Evolutionary conservation across 164 flowering plant genomes (phyloP), one percentile per base, ranked within the genome.

Genomic region (Berberis vulgaris): DNA sequence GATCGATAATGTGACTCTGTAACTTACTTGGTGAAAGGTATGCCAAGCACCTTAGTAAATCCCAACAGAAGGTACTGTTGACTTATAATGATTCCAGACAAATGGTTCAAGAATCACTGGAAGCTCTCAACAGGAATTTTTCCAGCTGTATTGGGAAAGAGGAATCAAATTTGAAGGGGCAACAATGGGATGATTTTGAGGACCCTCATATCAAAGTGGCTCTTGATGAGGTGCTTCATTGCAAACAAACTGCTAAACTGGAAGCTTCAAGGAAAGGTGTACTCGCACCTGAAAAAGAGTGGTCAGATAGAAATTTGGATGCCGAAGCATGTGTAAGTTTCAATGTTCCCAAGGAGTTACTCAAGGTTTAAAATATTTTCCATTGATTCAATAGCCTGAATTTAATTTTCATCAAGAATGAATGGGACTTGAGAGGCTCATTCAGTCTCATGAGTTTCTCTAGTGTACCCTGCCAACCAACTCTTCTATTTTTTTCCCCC

Each of bases 131-230:
- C 47, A 39, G n/a, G 41, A 72, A 56, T 45, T 46, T 67, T 38
- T 59, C 64, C 26, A 38, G 41, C 44, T 46, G 45, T 61, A 39
- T 54, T 63, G 72, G 69, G 62, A 40, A 69, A 57, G 45, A 57
- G 63, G 79, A 65, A 9, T 44, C 69, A 3, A 62, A 71, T 66
- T 49, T 8, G 59, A 54, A 61, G 61, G 75, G 65, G 46, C 77
- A 73, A 26, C 52, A 9, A 11, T 88, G 97, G 98, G 98, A 88
- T 78, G 84, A 94, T 81, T 87, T 94, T 71, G 87, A 84, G 62
- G 77, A 84, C 39, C 39, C 60, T 62, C 63, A 49, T 68, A 61
- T 94, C 62, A 77, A 78, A 76, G 45, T 54, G 60, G 86, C 83
- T 45, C 72, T 88, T 65, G 80, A 94, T 62, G 89, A 87, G 77